phyloP scores from a whole-genome alignment of 148 eudicot genomes.

The Arctostaphylos glauca region DNA sequence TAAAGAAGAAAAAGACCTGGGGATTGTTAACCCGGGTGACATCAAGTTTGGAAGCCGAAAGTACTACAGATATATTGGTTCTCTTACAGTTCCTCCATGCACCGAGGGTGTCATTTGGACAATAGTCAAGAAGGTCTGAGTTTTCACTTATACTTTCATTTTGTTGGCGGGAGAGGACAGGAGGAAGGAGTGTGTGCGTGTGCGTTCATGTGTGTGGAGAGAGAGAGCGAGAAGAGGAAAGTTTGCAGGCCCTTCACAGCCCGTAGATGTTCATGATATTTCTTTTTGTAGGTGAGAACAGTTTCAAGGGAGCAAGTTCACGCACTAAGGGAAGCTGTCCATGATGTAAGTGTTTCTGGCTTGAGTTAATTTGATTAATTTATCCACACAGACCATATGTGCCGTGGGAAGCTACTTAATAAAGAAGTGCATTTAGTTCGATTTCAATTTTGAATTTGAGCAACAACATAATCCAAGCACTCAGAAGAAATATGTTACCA shows the following conservation, averaged over 20 bases:
- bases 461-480: background rate
- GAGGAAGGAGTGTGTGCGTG: too few species aligned
- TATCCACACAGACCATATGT: background rate
- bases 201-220: too few species aligned
- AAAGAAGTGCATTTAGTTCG: background rate
- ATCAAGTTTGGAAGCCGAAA: conserved; percentile 29
- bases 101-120: conserved; percentile 49
- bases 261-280: background rate
- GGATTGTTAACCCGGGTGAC: conserved; percentile 26
- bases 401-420: too few species aligned
- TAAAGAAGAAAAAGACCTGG: conserved; percentile 19
- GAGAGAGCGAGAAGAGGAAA: too few species aligned
- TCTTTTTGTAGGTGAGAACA: conserved; percentile 28
- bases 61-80: conserved; percentile 41
- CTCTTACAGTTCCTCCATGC: conserved; percentile 48
- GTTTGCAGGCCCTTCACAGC: background rate
- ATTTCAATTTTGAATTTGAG: background rate
- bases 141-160: background rate
- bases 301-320: conserved; percentile 42
- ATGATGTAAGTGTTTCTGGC: conserved; percentile 33
- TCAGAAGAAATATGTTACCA: background rate
- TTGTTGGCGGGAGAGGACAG: too few species aligned
- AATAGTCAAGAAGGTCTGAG: conserved; percentile 21
- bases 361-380: background rate
- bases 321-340: conserved; percentile 30